Base-by-base conservation (phyloP, 805 yeast genomes). In the Wickerhamiella siamensis region DNA sequence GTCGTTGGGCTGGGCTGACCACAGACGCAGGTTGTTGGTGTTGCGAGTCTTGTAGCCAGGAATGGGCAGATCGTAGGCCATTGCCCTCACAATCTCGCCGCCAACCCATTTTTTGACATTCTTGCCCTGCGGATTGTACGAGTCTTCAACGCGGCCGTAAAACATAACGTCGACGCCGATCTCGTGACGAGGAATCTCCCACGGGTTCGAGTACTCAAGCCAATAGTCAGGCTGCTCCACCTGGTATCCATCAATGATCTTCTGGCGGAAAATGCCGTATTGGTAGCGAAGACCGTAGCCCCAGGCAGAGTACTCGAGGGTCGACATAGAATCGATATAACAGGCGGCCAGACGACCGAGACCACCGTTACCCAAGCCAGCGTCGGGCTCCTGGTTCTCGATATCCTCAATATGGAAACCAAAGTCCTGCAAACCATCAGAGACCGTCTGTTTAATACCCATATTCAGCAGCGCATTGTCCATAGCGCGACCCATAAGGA, bases 311-410 rank as follows among this genome's bases (percentile, higher is more conserved):
- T 82, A 83, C 60, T 82, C 77, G 50, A 82, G 79, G 4, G 94
- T 77, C 29, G 91, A 75, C 58, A 86, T 65, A 1, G 95, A 83
- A 63, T 87, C 95, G 38, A 86, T 74, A 58, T 84, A 86, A 63
- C 95, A 87, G 17, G 95, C 95, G 18, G 95, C 95, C 56, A 86
- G 69, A 58, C 96, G 75, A 48, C 96, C 96, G 43, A 86, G 67
- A 49, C 96, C 96, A 57, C 96, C 96, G 56, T 87, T 87, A 55
- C 96, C 96, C 42, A 86, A 70, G 20, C 86, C 95, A 9, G 95
- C 95, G 61, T 86, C 96, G 0, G 93, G 91, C 63, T 86, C 96
- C 54, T 81, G 76, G 39, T 77, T 76, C 51, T 87, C 66, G 22
- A 86, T 70, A 53, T 86, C 95, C 63, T 87, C 96, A 49, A 86